These are phyloP conservation scores for Galeopsis tetrahit DNA, from an alignment of 257 asterid genomes.

Conservation along the genomic window DNA sequence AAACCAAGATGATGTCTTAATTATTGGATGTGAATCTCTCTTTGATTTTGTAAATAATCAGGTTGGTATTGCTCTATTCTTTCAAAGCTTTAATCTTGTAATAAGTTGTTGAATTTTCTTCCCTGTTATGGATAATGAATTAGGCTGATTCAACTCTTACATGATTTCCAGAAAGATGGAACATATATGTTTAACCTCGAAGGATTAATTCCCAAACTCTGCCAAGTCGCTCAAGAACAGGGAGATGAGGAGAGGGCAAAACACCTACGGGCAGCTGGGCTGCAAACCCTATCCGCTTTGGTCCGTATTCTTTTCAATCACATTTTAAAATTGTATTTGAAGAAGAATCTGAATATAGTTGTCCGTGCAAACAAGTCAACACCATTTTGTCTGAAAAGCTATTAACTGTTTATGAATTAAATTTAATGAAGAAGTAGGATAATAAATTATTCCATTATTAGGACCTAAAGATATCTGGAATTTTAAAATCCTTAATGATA, in stretches of 20 bases:
- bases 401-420: neutral
- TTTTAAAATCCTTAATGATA: neutral
- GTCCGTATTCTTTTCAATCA: constrained; percentile 42
- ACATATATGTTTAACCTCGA: constrained; percentile 88
- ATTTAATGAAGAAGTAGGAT: neutral
- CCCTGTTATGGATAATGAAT: neutral
- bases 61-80: constrained; percentile 47
- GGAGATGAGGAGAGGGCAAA: constrained; percentile 74
- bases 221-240: constrained; percentile 83
- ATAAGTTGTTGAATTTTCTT: constrained; percentile 24
- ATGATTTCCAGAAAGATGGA: constrained; percentile 75
- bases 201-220: constrained; percentile 83
- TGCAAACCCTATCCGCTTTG: constrained; percentile 90
- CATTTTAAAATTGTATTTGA: constrained; percentile 16
- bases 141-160: constrained; percentile 35
- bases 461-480: neutral
- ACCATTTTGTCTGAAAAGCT: neutral
- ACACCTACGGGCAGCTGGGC: constrained; percentile 65
- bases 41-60: constrained; percentile 96
- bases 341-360: constrained; percentile 5
- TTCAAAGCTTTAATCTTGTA: constrained; percentile 2
- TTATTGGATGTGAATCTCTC: constrained; percentile 84
- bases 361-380: neutral
- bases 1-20: constrained; percentile 75
- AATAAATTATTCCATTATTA: neutral